A percentile compares a stretch with the other conserved stretches of the same genome.
Evolutionary conservation across 306 rosid genomes (phyloP).

Genomic region (Castanea mollissima): DNA sequence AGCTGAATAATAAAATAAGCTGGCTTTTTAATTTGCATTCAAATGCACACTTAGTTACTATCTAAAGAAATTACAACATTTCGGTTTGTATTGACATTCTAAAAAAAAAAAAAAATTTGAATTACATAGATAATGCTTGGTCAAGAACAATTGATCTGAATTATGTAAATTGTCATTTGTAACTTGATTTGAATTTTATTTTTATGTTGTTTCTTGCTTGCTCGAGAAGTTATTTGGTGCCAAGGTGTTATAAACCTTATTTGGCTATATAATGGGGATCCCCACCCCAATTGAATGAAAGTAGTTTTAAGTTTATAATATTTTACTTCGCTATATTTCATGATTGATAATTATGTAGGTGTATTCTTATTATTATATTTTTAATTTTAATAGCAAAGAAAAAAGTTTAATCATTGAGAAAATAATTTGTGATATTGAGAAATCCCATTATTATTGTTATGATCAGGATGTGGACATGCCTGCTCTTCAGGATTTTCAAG

Average conservation of each 20-base stretch:
- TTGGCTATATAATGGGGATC: not conserved
- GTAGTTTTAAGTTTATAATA: not conserved
- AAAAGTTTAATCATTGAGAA: not conserved
- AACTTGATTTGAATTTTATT: not conserved
- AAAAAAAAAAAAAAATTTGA: too few species aligned
- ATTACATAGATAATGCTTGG: too few species aligned
- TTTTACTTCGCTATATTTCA: not conserved
- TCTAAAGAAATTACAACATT: too few species aligned
- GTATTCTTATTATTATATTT: not conserved
- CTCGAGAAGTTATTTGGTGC: not conserved
- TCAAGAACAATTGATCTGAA: too few species aligned
- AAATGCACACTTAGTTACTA: too few species aligned
- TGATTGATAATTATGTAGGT: not conserved
- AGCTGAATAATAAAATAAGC: too few species aligned
- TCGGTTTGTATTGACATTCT: too few species aligned
- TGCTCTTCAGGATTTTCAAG: constrained; percentile 60
- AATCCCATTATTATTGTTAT: constrained; percentile 10
- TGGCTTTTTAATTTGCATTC: too few species aligned
- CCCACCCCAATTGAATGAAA: not conserved
- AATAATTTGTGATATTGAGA: not conserved
- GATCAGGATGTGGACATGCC: constrained; percentile 92
- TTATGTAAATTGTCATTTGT: too few species aligned
- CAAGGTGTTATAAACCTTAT: not conserved
- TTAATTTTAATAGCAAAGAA: not conserved
- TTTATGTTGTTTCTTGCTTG: not conserved